Evolutionary conservation across 805 yeast species (phyloP).

Genomic region (Cyberlindnera bimundalis): DNA sequence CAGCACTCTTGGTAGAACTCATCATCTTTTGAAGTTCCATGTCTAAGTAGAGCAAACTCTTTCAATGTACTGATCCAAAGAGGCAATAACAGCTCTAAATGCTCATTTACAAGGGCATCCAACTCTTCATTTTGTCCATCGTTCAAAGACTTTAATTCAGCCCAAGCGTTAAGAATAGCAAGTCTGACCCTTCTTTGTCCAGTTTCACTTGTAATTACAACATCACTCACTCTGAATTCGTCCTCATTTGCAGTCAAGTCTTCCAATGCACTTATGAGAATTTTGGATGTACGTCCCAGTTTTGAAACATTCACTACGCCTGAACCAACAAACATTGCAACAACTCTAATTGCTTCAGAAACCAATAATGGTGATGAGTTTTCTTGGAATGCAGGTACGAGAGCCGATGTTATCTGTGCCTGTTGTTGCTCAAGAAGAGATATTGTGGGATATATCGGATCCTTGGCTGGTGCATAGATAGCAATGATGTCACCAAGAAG

Average conservation of each 20-base stretch:
- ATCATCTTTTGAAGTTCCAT: conserved; percentile 35
- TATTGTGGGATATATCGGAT: conserved; percentile 67
- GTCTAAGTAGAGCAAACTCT: conserved; percentile 64
- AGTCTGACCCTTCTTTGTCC: conserved; percentile 49
- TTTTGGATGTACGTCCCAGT: conserved; percentile 54
- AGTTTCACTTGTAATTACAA: conserved; percentile 41
- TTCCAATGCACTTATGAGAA: conserved; percentile 65
- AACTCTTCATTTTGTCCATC: conserved; percentile 36
- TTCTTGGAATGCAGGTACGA: conserved; percentile 77
- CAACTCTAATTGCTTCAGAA: conserved; percentile 70
- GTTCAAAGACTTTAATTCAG: conserved; percentile 44
- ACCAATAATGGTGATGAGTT: conserved; percentile 74
- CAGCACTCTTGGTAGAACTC: conserved; percentile 57
- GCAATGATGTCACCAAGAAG: conserved; percentile 62
- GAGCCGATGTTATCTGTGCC: conserved; percentile 88
- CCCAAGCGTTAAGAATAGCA: conserved; percentile 71
- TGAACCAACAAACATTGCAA: conserved; percentile 72
- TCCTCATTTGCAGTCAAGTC: conserved; percentile 36
- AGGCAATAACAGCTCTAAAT: conserved; percentile 60
- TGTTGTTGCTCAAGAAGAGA: conserved; percentile 87
- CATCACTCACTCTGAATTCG: conserved; percentile 51
- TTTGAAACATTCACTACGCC: conserved; percentile 47
- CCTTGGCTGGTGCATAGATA: conserved; percentile 57
- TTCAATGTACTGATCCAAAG: conserved; percentile 76
- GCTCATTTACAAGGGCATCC: conserved; percentile 47